Evolutionary conservation across 495 filamentous ascomycete species (phyloP), one percentile per base, ranked within the genome.

Genomic region (Massariosphaeria phaeospora): DNA sequence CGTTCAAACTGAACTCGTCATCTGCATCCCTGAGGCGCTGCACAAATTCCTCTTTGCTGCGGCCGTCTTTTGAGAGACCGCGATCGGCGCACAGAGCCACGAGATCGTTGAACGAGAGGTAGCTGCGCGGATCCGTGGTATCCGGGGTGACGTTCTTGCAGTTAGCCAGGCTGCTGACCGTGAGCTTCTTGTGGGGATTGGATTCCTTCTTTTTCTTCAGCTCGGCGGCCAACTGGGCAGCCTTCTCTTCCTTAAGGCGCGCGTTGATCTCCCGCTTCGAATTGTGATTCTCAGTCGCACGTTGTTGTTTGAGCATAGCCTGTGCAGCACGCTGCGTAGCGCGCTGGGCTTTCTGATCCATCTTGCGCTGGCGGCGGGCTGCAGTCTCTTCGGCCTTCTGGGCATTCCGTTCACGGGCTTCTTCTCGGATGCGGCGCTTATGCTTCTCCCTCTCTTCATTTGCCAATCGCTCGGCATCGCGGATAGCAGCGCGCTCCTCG

Each of bases 371-470:
- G 12, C 30, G 46, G 17, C 17, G 23, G 29, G 45, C 33, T 29
- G 52, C 50, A 10, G 25, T 35, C 9, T 25, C 42, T 23, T 55
- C 41, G 2, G 33, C 79, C 72, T 89, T 94, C 67, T 90, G 93
- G 34, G 88, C 81, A 38, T 81, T 80, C 48, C 89, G 86, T 55
- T 85, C 74, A 49, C 84, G 84, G 10, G 38, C 36, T 26, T 48
- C 54, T 7, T 49, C 35, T 23, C 31, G 38, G 9, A 25, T 20
- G 1, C 27, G 1, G 15, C 18, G 23, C 17, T 39, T 15, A 30
- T 27, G 10, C 21, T 49, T 13, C 1, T 51, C 31, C 30, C 48
- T 30, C 12, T 42, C 44, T 24, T 51, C 40, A 27, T 58, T 30
- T 25, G 55, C 46, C 31, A 49, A 44, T 26, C 48, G 52, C 20